Percentiles rank a stretch among this genome's conserved stretches.
Evolutionary conservation across 1,284 basidiomycete genomes (phyloP).

Genomic region (Ceratobasidium sp.): DNA sequence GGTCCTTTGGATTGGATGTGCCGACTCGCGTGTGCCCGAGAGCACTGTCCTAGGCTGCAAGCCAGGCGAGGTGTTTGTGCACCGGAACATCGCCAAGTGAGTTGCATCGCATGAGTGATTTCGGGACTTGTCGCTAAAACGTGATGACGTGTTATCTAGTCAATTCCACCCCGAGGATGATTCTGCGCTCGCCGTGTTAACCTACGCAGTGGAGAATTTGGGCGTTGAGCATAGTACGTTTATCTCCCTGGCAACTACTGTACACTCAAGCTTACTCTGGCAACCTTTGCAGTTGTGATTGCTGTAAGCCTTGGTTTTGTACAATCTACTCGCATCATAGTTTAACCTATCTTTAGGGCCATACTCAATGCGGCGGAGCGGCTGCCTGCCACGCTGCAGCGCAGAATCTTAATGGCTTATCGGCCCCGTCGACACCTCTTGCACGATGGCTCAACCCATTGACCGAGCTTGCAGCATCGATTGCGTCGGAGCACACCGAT

Average conservation of each 20-base stretch:
- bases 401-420: constrained; percentile 34
- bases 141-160: constrained; percentile 57
- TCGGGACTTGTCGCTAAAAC: background rate
- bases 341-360: constrained; percentile 82
- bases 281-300: constrained; percentile 32
- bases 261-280: constrained; percentile 10
- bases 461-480: constrained; percentile 63
- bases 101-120: constrained; percentile 47
- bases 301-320: constrained; percentile 24
- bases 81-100: constrained; percentile 73
- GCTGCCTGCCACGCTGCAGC: constrained; percentile 66
- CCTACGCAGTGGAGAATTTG: constrained; percentile 81
- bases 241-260: constrained; percentile 53
- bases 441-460: constrained; percentile 79
- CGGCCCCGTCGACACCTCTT: constrained; percentile 61
- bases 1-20: constrained; percentile 78
- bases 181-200: constrained; percentile 79
- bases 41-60: constrained; percentile 62
- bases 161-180: constrained; percentile 84
- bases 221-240: constrained; percentile 83
- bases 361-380: constrained; percentile 83
- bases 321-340: constrained; percentile 34
- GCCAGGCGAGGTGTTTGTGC: constrained; percentile 77
- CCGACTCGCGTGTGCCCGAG: constrained; percentile 75
- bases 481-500: constrained; percentile 55